Evolutionary conservation across 1,284 basidiomycete genomes (phyloP), one percentile per base, ranked within the genome.

Genomic region (Thecaphora thlaspeos): DNA sequence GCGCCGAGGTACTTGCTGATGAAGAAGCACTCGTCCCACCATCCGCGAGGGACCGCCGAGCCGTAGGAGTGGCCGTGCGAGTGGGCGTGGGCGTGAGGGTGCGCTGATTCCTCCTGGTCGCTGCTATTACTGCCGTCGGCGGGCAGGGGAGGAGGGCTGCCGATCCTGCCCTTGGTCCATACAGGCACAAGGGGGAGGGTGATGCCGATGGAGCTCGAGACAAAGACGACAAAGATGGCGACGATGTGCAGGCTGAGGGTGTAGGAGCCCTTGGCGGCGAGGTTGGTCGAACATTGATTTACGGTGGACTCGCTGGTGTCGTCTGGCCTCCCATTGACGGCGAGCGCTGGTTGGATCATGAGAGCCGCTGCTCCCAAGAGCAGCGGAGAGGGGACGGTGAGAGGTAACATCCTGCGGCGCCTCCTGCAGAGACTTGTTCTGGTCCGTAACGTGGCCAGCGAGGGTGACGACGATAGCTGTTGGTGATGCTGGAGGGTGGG

Each of bases 131-230:
- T 7, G 17, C 37, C 19, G 37, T 9, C n/a, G n/a, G n/a, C 17
- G 7, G 17, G 9, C n/a, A 39, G n/a, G 17, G 7, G 8, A 7
- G 8, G 7, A 7, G 7, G 19, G 37, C 17, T 39, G n/a, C 19
- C 28, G 28, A 30, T 8, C 28, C 28, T 30, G 28, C 28, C 28
- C 28, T 30, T 30, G 28, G 28, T 30, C 28, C 28, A 30, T 7
- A 30, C n/a, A 17, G 37, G 17, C n/a, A 39, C 19, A 21, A 39
- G 9, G 37, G 37, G 37, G 8, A 39, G 37, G 8, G 37, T 39
- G 37, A 39, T n/a, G 17, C 37, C 37, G 37, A 39, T n/a, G n/a
- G 37, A 39, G 37, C 37, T 39, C 8, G 37, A 39, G 37, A 39
- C 37, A 21, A 39, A 21, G 37, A 39, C 37, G 19, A 39, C 37